Evolutionary conservation across 2,329 filamentous ascomycete genomes (phyloP).

Genomic region (Cordyceps farinosa): DNA sequence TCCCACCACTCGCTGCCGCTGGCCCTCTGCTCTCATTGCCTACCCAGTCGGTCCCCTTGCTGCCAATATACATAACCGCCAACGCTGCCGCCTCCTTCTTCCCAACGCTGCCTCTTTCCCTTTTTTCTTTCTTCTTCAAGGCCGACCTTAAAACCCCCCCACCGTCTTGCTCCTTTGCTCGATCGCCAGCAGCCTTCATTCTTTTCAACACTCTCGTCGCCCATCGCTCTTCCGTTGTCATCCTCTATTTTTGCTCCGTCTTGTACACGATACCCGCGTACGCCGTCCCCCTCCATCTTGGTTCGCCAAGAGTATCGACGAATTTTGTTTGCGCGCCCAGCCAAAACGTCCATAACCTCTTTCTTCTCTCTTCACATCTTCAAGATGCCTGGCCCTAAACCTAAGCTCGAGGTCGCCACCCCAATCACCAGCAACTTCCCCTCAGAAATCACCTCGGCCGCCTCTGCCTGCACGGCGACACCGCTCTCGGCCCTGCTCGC

Average conservation of each 20-base stretch:
- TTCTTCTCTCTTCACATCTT: not conserved
- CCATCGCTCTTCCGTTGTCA: not conserved
- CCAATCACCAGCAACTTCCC: constrained; percentile 61
- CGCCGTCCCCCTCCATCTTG: not conserved
- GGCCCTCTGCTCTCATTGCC: not conserved
- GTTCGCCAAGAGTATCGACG: not conserved
- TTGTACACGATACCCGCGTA: constrained; percentile 5
- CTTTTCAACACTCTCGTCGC: constrained; percentile 1
- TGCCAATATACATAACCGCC: constrained; percentile 37
- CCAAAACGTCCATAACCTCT: not conserved
- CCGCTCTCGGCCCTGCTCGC: constrained; percentile 53
- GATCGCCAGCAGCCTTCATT: constrained; percentile 8
- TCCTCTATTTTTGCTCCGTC: not conserved
- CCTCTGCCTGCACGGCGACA: constrained; percentile 54
- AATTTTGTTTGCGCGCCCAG: not conserved
- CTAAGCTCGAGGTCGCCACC: constrained; percentile 60
- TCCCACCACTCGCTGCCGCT: constrained; percentile 1
- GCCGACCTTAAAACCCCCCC: not conserved
- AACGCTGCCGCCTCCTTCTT: constrained; percentile 34
- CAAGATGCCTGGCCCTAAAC: constrained; percentile 52
- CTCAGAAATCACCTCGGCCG: constrained; percentile 56
- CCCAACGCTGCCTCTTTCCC: constrained; percentile 3
- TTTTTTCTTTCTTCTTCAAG: constrained; percentile 14
- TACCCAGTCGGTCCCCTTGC: not conserved
- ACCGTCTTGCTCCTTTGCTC: constrained; percentile 6